Evolutionary conservation across 208 protist genomes (phyloP).

Genomic region (Trypanosoma conorhini): DNA sequence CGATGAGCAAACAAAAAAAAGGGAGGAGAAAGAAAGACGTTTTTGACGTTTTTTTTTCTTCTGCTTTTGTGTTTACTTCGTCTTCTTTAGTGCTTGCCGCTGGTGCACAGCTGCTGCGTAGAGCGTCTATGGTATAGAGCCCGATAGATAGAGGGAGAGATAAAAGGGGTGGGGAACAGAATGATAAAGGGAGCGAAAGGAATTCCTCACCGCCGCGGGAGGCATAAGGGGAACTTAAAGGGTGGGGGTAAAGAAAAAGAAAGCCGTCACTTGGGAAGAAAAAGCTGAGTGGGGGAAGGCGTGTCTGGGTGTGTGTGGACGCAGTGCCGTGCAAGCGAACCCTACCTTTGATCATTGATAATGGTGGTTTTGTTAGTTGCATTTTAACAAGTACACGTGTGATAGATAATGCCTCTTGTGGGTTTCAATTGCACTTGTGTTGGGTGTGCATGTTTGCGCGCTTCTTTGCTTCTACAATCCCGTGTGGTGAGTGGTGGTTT

Average conservation of each 20-base stretch:
- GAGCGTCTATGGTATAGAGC: slow-evolving; percentile 1
- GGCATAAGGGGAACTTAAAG: not conserved
- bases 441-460: not conserved
- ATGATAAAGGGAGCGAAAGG: not conserved
- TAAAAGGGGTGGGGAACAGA: not conserved
- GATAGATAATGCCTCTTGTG: not conserved
- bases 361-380: not conserved
- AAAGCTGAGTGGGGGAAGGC: not conserved
- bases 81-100: not conserved
- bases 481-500: not conserved
- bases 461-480: not conserved
- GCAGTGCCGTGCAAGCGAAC: not conserved
- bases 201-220: too few species aligned
- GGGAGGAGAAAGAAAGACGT: not conserved
- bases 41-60: not conserved
- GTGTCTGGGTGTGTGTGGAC: not conserved
- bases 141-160: not conserved
- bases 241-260: not conserved
- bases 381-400: not conserved
- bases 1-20: slow-evolving; percentile 11
- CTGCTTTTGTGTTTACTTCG: not conserved
- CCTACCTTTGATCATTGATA: not conserved
- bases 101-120: not conserved
- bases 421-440: not conserved
- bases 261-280: not conserved